phyloP scores from a whole-genome alignment of 331 rosid genomes.

The Arachis monticola region DNA sequence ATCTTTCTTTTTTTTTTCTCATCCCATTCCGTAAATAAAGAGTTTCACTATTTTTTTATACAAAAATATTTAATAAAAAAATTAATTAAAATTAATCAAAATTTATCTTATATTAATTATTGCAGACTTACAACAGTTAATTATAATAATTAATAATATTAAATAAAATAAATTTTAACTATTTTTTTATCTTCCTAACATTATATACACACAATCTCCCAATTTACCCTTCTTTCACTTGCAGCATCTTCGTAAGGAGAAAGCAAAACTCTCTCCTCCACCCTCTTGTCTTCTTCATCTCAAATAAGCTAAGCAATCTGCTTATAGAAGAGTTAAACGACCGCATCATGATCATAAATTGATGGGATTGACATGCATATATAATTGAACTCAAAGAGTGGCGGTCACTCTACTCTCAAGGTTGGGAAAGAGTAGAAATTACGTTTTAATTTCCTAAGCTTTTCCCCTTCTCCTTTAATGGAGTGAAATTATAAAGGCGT shows the following conservation, averaged over 20 bases:
- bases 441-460: constrained; percentile 17
- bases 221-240: neutral
- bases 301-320: neutral
- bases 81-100: too few relatives aligned
- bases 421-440: constrained; percentile 33
- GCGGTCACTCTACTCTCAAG: constrained; percentile 3
- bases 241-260: constrained; percentile 19
- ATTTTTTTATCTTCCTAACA: constrained; percentile 27
- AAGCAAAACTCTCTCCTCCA: neutral
- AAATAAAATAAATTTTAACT: neutral
- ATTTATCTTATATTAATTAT: too few relatives aligned
- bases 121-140: too few relatives aligned
- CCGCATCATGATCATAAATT: neutral
- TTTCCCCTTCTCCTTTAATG: neutral
- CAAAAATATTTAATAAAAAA: too few relatives aligned
- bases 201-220: constrained; percentile 15
- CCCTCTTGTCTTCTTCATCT: too few relatives aligned
- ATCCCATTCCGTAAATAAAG: too few relatives aligned
- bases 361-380: constrained; percentile 4
- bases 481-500: constrained; percentile 43
- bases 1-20: too few relatives aligned
- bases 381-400: constrained; percentile 18
- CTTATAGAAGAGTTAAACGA: constrained; percentile 15
- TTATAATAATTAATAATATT: neutral
- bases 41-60: too few relatives aligned